phyloP scores from a whole-genome alignment of 306 rosid species.

The Acacia confusa region DNA sequence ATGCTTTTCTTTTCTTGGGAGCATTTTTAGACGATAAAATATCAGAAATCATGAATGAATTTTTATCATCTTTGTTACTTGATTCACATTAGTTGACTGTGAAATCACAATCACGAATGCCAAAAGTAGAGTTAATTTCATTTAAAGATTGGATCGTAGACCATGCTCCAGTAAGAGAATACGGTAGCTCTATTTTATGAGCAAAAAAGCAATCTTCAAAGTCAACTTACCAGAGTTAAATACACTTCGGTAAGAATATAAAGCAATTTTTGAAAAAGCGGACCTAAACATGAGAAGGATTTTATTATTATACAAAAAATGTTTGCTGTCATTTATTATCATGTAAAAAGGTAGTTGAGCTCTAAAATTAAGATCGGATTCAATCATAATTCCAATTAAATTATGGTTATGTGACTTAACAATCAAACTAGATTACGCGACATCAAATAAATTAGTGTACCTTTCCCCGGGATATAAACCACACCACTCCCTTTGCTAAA shows the following conservation, averaged over 20 bases:
- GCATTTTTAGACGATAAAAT: background rate
- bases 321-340: background rate
- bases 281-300: constrained; percentile 9
- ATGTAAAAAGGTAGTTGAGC: background rate
- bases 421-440: background rate
- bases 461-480: constrained; percentile 71
- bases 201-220: background rate
- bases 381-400: background rate
- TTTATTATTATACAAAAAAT: background rate
- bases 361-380: background rate
- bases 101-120: constrained; percentile 1
- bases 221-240: background rate
- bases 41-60: background rate
- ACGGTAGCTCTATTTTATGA: background rate
- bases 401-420: background rate
- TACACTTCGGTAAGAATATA: background rate
- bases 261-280: background rate
- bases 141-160: background rate
- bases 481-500: constrained; percentile 56
- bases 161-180: background rate
- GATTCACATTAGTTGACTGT: background rate
- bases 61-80: background rate
- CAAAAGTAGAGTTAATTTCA: background rate
- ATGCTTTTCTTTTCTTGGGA: constrained; percentile 1
- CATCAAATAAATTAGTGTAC: constrained; percentile 31